A percentile compares a stretch with the other conserved stretches of the same genome.
These are phyloP conservation scores for Lotmaria passim DNA, from an alignment of 208 protist species.

Conservation along the genomic window DNA sequence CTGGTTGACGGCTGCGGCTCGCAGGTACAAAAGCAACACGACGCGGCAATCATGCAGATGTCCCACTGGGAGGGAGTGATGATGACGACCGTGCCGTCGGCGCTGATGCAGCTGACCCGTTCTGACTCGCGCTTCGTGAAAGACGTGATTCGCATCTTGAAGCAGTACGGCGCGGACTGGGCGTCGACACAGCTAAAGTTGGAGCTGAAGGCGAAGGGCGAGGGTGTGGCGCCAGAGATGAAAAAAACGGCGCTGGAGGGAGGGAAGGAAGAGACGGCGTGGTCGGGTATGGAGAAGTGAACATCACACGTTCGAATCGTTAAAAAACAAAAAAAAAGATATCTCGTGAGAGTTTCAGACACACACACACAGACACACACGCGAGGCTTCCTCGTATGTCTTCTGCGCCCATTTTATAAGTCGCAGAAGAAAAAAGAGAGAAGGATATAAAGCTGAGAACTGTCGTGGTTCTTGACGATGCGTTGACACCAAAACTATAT, in stretches of 20 bases:
- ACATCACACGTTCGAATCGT: no score
- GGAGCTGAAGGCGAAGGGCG: not conserved
- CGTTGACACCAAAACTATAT: no score
- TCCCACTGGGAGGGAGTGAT: constrained; percentile 46
- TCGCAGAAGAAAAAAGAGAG: no score
- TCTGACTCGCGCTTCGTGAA: constrained; percentile 35
- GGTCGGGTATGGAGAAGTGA: not conserved
- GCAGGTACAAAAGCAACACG: constrained; percentile 37
- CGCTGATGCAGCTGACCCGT: constrained; percentile 43
- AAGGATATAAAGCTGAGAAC: no score
- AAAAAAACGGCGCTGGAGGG: not conserved
- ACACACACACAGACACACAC: no score
- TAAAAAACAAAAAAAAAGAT: no score
- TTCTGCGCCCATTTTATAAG: no score
- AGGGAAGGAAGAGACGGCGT: not conserved
- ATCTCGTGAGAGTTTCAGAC: no score
- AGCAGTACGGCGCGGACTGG: constrained; percentile 23
- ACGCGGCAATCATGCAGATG: constrained; percentile 42
- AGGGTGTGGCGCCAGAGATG: not conserved
- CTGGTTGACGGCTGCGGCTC: constrained; percentile 52
- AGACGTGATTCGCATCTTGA: constrained; percentile 27
- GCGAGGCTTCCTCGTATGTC: no score
- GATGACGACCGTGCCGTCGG: constrained; percentile 35
- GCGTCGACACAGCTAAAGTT: not conserved
- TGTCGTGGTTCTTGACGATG: no score